Percentiles rank a stretch among this genome's conserved stretches.
These are phyloP conservation scores for Didymella segeticola DNA, from an alignment of 2,329 filamentous ascomycete species.

Conservation along the genomic window DNA sequence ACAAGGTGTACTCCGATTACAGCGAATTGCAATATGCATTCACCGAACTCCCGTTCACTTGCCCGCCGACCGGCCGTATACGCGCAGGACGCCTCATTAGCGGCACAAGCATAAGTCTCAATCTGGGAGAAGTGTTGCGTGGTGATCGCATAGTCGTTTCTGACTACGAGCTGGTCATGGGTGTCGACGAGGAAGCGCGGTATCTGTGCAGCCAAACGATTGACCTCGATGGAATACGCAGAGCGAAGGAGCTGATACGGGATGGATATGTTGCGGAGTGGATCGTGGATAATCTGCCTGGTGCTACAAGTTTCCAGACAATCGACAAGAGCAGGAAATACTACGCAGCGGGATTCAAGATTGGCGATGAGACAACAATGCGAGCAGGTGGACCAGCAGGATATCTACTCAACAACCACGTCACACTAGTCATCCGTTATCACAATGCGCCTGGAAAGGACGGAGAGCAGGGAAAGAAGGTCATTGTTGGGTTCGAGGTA, in stretches of 20 bases:
- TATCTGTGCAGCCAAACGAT: slow-evolving; percentile 75
- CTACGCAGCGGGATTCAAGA: slow-evolving; percentile 88
- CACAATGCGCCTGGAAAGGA: slow-evolving; percentile 72
- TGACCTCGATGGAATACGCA: slow-evolving; percentile 67
- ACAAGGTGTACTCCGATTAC: slow-evolving; percentile 90
- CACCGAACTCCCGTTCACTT: slow-evolving; percentile 86
- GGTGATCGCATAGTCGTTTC: slow-evolving; percentile 86
- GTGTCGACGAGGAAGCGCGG: slow-evolving; percentile 74
- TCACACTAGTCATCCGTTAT: slow-evolving; percentile 83
- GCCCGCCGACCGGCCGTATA: slow-evolving; percentile 73
- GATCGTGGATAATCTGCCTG: slow-evolving; percentile 91
- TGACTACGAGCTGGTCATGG: slow-evolving; percentile 82
- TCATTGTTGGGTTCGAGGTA: slow-evolving; percentile 88
- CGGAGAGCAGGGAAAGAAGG: slow-evolving; percentile 74
- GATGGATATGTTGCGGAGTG: slow-evolving; percentile 88
- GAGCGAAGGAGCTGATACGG: slow-evolving; percentile 74
- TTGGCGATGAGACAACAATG: slow-evolving; percentile 76
- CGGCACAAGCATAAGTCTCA: slow-evolving; percentile 79
- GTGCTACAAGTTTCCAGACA: slow-evolving; percentile 86
- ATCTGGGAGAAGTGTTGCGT: slow-evolving; percentile 84
- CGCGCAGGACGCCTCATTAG: slow-evolving; percentile 73
- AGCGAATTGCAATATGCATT: slow-evolving; percentile 93
- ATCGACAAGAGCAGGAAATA: slow-evolving; percentile 85
- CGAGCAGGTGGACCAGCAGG: slow-evolving; percentile 65
- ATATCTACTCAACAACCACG: slow-evolving; percentile 86